These are phyloP conservation scores for Salix koriyanagi DNA, from an alignment of 345 rosid genomes.

Conservation along the genomic window DNA sequence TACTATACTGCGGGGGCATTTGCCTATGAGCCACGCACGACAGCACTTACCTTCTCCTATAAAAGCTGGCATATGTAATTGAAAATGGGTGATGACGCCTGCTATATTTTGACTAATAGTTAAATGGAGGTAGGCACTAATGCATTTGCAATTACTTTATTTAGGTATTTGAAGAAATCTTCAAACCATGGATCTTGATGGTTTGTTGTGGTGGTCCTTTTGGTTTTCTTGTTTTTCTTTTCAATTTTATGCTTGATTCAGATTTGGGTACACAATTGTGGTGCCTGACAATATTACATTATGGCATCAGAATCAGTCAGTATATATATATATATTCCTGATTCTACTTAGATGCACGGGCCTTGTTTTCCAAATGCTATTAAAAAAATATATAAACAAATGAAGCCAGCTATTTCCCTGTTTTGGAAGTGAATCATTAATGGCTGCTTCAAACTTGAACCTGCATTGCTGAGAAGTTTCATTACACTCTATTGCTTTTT, in stretches of 20 bases:
- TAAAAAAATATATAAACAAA: background rate
- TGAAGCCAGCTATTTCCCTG: background rate
- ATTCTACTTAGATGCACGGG: background rate
- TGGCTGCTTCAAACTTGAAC: background rate
- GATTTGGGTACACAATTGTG: background rate
- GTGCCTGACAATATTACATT: background rate
- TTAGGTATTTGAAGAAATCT: background rate
- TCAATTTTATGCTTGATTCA: background rate
- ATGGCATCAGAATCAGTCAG: background rate
- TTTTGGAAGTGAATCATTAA: background rate
- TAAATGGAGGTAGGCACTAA: conserved; percentile 6
- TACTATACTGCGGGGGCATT: no score
- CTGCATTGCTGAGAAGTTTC: background rate
- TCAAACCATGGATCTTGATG: background rate
- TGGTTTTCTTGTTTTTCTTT: background rate
- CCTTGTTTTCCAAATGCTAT: background rate
- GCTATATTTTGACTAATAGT: background rate
- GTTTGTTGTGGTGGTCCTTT: background rate
- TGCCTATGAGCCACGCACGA: no score
- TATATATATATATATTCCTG: background rate
- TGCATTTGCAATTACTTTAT: background rate
- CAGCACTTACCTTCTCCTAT: background rate
- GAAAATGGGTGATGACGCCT: background rate
- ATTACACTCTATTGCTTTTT: background rate
- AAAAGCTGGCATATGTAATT: background rate